Percentiles rank a stretch among this genome's conserved stretches.
These are phyloP conservation scores for Sporothrix protearum DNA, from an alignment of 2,329 filamentous ascomycete genomes.

Conservation along the genomic window DNA sequence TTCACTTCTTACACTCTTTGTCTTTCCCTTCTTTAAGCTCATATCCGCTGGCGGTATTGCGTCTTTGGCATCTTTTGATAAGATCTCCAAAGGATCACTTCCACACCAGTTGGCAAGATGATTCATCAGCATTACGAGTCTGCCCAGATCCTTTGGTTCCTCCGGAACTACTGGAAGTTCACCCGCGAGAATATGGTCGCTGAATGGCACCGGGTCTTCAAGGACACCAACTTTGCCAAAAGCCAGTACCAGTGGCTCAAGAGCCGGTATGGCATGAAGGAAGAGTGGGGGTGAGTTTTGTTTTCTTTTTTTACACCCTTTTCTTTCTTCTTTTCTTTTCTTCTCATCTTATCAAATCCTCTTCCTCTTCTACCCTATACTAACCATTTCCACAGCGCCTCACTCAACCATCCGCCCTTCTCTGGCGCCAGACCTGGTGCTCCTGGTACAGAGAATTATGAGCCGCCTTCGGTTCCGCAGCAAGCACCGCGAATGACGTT, in stretches of 20 bases:
- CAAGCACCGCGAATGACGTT: slow-evolving; percentile 17
- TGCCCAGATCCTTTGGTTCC: slow-evolving; percentile 28
- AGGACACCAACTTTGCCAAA: slow-evolving; percentile 26
- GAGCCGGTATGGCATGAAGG: slow-evolving; percentile 28
- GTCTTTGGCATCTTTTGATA: slow-evolving; percentile 8
- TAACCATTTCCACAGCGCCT: slow-evolving; percentile 16
- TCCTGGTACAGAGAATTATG: slow-evolving; percentile 23
- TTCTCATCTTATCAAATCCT: neutral
- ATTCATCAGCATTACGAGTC: slow-evolving; percentile 28
- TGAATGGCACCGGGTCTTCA: slow-evolving; percentile 20
- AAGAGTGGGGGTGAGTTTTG: slow-evolving; percentile 29
- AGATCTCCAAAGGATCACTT: neutral
- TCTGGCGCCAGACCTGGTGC: slow-evolving; percentile 25
- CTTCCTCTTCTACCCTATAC: neutral
- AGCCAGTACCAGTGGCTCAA: slow-evolving; percentile 30
- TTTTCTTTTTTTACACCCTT: neutral
- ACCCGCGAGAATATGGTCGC: slow-evolving; percentile 21
- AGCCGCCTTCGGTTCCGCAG: slow-evolving; percentile 13
- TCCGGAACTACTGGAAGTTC: slow-evolving; percentile 28
- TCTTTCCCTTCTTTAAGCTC: too few relatives aligned
- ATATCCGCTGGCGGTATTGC: slow-evolving; percentile 4
- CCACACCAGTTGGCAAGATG: slow-evolving; percentile 19
- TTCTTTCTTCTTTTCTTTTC: neutral
- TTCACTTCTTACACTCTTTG: slow-evolving; percentile 6
- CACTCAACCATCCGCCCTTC: slow-evolving; percentile 27